Evolutionary conservation across 441 rosid species (phyloP), one percentile per base, ranked within the genome.

Genomic region (Pelargonium citronellum): DNA sequence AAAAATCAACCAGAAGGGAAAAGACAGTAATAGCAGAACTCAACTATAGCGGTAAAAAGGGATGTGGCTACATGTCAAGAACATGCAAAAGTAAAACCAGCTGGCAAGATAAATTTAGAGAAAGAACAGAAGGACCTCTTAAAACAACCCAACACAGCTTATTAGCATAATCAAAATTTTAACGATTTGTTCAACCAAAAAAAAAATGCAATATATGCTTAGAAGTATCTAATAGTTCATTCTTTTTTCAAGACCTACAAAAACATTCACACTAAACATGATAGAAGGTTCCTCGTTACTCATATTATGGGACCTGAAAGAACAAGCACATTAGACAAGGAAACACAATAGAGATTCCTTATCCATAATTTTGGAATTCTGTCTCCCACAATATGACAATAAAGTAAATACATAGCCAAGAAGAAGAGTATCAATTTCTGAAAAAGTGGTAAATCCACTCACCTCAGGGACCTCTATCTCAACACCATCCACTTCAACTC

Each of bases 391-490:
- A 57, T 6, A 57, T 57, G 19, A 57, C 11, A 16, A 58, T 58
- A 58, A 20, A 58, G 30, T 58, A 58, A 19, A 2, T 16, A 58
- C 30, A 16, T 8, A 20, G 8, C 12, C 5, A 17, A 58, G 63
- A 9, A 58, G 7, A 12, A 58, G 12, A 10, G 63, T 58, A 27
- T 20, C 22, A 66, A 37, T 15, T 16, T 10, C 71, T 49, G 27
- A 53, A 43, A 39, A 69, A 30, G 47, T 43, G 30, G 65, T 58
- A 53, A 19, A 24, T 47, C 71, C 24, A 78, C 87, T 76, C 77
- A 92, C 99, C 91, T 95, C 98, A 61, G 99, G 99, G 74, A 95
- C 91, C 83, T 90, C 99, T 71, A 92, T 76, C 71, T 88, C 96
- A 44, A 78, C 83, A 73, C 97, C 99, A 85, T 95, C 98, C 68